Percentiles rank a stretch among this genome's conserved stretches.
These are phyloP conservation scores for Metarhizium humberi DNA, from an alignment of 2,329 filamentous ascomycete species.

Conservation along the genomic window DNA sequence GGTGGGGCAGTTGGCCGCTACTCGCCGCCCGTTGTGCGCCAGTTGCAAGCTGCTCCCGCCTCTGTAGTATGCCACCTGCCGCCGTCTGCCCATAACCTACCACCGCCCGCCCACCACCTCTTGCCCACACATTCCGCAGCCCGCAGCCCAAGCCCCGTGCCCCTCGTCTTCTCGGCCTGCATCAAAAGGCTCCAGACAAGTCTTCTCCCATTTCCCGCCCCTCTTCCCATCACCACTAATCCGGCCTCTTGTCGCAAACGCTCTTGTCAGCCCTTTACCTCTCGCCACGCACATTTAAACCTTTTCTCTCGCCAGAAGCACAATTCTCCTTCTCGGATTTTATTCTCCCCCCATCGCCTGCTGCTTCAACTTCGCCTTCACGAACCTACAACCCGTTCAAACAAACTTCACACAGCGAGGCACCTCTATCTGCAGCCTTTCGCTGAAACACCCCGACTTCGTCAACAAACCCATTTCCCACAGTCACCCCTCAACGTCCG, in stretches of 20 bases:
- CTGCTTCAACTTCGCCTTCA: constrained; percentile 1
- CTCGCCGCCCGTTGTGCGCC: not conserved
- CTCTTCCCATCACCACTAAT: constrained; percentile 2
- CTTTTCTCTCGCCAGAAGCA: not conserved
- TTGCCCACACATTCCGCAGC: not conserved
- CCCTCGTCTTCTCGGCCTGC: constrained; percentile 14
- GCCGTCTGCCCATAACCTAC: not conserved
- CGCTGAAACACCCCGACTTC: constrained; percentile 31
- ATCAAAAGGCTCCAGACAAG: constrained; percentile 3
- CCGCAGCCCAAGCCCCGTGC: constrained; percentile 5
- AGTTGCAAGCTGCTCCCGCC: not conserved
- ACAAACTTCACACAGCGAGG: constrained; percentile 32
- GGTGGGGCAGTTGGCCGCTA: constrained; percentile 1
- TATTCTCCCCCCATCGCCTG: not conserved
- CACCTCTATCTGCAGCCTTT: constrained; percentile 32
- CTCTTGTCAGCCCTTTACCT: constrained; percentile 2
- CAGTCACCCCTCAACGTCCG: constrained; percentile 54
- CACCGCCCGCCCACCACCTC: constrained; percentile 4
- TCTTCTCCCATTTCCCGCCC: constrained; percentile 5
- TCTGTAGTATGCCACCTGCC: not conserved
- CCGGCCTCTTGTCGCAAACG: constrained; percentile 5
- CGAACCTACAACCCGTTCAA: constrained; percentile 9
- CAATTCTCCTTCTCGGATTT: not conserved
- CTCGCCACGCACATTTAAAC: not conserved
- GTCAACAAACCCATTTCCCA: constrained; percentile 40